Evolutionary conservation across 1,284 basidiomycete genomes (phyloP), one percentile per base, ranked within the genome.

Genomic region (Rhodotorula sp.): DNA sequence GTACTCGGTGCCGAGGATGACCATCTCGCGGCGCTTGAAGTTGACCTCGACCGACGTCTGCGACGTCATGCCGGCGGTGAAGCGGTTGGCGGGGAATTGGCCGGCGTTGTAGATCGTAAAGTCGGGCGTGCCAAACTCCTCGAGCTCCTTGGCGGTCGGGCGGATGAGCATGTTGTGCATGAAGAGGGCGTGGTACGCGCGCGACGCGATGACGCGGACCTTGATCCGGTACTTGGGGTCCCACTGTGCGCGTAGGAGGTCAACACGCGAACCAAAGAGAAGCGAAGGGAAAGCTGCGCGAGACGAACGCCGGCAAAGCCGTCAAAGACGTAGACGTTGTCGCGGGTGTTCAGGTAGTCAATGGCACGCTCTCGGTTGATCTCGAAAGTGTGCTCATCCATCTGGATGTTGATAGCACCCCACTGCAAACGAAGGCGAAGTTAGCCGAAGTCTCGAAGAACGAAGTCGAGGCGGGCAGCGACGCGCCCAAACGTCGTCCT

Each of bases 11-110:
- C 96, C 95, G 78, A 99, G 91, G 80, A 99, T 99, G 80, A 99
- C 94, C 95, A 99, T 99, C 84, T 99, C 96, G 91, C 94, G 97
- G 68, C 96, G 92, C 86, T 97, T 97, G 84, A 99, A 99, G 88
- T 99, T 99, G 85, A 99, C 92, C 84, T 98, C 96, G 67, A 99
- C 95, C 29, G 94, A 97, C 36, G 95, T 99, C 56, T 94, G 91
- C 47, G 94, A 97, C 73, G 93, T 96, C 95, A 99, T 99, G 82
- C 95, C 95, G 83, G 97, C 94, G 71, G 96, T 99, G 87, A 99
- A 99, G 66, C 96, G 91, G 83, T 99, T 99, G 78, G 96, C 96
- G 54, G 96, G 96, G 90, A 99, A 99, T 82, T 99, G 95, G 74
- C 96, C 96, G 65, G 96, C 96, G 82, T 99, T 99, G 88, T 99